A percentile compares a stretch with the other conserved stretches of the same genome.
These are phyloP conservation scores for Penicillium simplicissimum DNA, from an alignment of 495 filamentous ascomycete species.

Conservation along the genomic window DNA sequence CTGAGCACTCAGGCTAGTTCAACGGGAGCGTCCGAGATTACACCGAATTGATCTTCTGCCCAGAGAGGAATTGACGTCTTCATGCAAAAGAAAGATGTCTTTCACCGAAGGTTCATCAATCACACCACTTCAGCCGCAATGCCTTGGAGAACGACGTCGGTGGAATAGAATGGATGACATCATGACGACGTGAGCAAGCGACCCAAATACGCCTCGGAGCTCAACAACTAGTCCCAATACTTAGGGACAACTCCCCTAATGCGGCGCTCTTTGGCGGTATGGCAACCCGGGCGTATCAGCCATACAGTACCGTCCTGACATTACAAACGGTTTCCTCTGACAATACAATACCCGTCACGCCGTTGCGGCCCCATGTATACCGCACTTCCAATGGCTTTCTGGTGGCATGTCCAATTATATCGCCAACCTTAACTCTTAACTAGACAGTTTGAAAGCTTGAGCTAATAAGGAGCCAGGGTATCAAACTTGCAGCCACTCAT, in stretches of 20 bases:
- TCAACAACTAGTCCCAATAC: background rate
- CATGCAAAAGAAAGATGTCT: background rate
- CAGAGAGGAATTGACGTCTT: background rate
- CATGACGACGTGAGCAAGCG: conserved; percentile 22
- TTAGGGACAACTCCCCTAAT: background rate
- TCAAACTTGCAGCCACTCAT: conserved; percentile 15
- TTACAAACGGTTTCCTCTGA: background rate
- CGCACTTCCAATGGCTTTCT: background rate
- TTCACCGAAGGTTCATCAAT: background rate
- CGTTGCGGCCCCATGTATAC: background rate
- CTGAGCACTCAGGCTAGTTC: background rate
- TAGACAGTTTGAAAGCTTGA: background rate
- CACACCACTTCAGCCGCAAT: background rate
- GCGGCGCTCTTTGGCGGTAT: conserved; percentile 1
- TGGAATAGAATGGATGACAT: conserved; percentile 27
- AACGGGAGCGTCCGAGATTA: background rate
- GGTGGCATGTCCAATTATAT: background rate
- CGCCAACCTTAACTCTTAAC: background rate
- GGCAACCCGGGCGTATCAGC: background rate
- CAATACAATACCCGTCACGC: conserved; percentile 1
- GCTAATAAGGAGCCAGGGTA: conserved; percentile 20
- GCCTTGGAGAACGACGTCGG: background rate
- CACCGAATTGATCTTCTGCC: conserved; percentile 3
- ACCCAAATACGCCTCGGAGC: background rate
- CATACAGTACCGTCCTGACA: background rate